phyloP scores from a whole-genome alignment of 441 rosid genomes.

The Kokia cookei region DNA sequence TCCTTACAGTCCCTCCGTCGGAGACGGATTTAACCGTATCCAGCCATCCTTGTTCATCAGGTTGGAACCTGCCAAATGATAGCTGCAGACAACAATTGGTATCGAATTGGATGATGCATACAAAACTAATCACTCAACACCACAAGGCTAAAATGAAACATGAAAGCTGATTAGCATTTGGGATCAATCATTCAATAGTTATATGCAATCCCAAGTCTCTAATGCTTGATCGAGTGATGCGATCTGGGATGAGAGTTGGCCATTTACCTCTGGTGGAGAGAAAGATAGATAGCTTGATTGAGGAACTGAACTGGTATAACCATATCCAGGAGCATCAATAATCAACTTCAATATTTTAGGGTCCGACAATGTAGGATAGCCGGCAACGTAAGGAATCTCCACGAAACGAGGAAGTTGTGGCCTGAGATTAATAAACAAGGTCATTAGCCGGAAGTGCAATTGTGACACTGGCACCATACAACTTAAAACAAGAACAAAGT shows the following conservation, averaged over 20 bases:
- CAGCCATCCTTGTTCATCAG: constrained; percentile 89
- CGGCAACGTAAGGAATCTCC: constrained; percentile 49
- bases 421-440: constrained; percentile 29
- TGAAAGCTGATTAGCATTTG: background rate
- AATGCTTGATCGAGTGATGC: too few relatives aligned
- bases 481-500: background rate
- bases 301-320: constrained; percentile 22
- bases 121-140: background rate
- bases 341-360: constrained; percentile 43
- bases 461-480: background rate
- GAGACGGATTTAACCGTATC: constrained; percentile 71
- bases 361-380: constrained; percentile 60
- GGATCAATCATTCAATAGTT: background rate
- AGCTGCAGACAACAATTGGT: constrained; percentile 40
- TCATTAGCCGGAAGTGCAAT: background rate
- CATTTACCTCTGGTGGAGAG: constrained; percentile 84
- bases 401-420: constrained; percentile 58
- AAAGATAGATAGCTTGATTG: constrained; percentile 65
- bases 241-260: background rate
- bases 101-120: constrained; percentile 7
- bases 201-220: background rate
- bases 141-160: background rate
- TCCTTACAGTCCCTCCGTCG: constrained; percentile 55
- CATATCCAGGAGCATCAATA: constrained; percentile 39
- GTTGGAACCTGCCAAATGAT: constrained; percentile 59